These are phyloP conservation scores for Polychaeton citri DNA, from an alignment of 2,329 filamentous ascomycete genomes.

Conservation along the genomic window DNA sequence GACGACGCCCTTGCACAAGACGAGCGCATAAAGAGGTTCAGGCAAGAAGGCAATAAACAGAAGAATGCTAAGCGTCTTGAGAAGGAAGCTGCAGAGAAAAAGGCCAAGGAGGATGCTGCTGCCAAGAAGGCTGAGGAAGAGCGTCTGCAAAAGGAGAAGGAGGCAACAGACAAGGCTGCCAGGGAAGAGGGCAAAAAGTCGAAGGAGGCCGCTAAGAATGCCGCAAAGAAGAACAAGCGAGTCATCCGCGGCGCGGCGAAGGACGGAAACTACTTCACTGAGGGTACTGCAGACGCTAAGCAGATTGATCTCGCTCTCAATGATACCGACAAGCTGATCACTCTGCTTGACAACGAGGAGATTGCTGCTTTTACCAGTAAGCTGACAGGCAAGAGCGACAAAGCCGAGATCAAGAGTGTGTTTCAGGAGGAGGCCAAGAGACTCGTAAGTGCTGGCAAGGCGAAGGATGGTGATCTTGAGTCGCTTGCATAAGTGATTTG, in stretches of 20 bases:
- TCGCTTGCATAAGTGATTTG: conserved; percentile 18
- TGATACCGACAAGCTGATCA: conserved; percentile 77
- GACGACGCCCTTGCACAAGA: conserved; percentile 76
- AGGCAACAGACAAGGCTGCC: conserved; percentile 72
- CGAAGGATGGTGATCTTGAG: conserved; percentile 75
- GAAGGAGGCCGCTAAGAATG: conserved; percentile 97
- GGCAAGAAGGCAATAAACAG: conserved; percentile 75
- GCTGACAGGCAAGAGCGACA: conserved; percentile 64
- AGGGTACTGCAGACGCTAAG: conserved; percentile 54
- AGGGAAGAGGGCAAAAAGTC: conserved; percentile 84
- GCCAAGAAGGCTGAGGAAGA: conserved; percentile 76
- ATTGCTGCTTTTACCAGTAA: conserved; percentile 70
- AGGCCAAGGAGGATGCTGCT: conserved; percentile 70
- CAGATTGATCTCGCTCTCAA: conserved; percentile 72
- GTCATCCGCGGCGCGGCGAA: conserved; percentile 87
- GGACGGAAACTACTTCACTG: conserved; percentile 86
- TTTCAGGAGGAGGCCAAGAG: conserved; percentile 68
- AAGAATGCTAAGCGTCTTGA: conserved; percentile 95
- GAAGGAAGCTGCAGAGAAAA: conserved; percentile 82
- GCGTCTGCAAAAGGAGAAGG: conserved; percentile 61
- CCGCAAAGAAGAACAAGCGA: conserved; percentile 99
- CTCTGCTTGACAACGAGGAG: conserved; percentile 83
- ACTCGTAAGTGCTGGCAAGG: conserved; percentile 68
- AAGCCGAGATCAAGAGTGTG: conserved; percentile 70
- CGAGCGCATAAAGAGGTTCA: conserved; percentile 96